These are phyloP conservation scores for Amanita subjunquillea DNA, from an alignment of 768 basidiomycete species.

Conservation along the genomic window DNA sequence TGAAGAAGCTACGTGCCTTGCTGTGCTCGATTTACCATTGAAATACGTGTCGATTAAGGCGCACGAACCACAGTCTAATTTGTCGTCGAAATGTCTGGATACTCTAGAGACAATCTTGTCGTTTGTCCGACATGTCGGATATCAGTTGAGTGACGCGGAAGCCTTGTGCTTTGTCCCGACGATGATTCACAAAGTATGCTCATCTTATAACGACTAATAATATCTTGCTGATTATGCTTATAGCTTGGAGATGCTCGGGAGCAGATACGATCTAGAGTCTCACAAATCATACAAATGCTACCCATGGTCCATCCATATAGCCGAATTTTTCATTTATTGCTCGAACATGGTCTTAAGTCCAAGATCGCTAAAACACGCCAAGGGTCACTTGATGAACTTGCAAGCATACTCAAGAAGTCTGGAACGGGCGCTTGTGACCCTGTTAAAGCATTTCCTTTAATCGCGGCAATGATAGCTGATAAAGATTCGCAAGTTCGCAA, in stretches of 20 bases:
- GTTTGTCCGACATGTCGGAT: constrained; percentile 62
- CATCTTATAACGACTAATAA: not conserved
- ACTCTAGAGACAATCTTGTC: constrained; percentile 69
- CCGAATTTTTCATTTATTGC: constrained; percentile 76
- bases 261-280: constrained; percentile 67
- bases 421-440: constrained; percentile 80
- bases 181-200: constrained; percentile 74
- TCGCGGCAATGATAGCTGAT: constrained; percentile 77
- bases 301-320: constrained; percentile 92
- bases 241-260: constrained; percentile 93
- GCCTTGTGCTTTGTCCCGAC: constrained; percentile 85
- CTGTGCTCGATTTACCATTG: constrained; percentile 84
- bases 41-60: constrained; percentile 90
- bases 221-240: constrained; percentile 4
- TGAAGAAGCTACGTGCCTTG: constrained; percentile 54
- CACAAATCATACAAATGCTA: constrained; percentile 74
- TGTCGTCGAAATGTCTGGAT: constrained; percentile 82
- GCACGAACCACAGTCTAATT: constrained; percentile 85
- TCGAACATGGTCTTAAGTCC: constrained; percentile 82
- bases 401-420: constrained; percentile 65
- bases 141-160: constrained; percentile 80
- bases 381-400: constrained; percentile 77
- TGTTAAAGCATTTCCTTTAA: constrained; percentile 62
- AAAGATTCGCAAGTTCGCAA: constrained; percentile 85
- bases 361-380: constrained; percentile 90